These are phyloP conservation scores for Cladobotryum protrusum DNA, from an alignment of 2,329 filamentous ascomycete species.

Conservation along the genomic window DNA sequence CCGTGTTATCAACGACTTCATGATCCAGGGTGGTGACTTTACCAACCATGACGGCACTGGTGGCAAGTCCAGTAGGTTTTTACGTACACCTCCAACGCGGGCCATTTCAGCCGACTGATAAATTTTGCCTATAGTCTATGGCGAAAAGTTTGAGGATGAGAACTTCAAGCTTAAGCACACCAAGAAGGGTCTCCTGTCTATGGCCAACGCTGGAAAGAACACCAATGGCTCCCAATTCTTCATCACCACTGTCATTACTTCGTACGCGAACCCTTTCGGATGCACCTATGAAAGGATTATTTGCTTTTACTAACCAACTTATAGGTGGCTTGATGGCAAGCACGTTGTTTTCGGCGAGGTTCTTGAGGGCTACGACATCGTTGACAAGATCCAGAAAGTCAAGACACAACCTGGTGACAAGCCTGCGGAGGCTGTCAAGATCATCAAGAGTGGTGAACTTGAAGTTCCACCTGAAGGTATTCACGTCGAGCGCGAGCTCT, in stretches of 20 bases:
- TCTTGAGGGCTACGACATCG: constrained; percentile 75
- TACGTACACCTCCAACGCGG: background rate
- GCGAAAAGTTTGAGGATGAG: constrained; percentile 77
- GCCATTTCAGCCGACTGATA: constrained; percentile 15
- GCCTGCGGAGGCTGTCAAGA: constrained; percentile 64
- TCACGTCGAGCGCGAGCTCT: constrained; percentile 85
- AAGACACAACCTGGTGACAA: constrained; percentile 61
- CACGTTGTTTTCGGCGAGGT: constrained; percentile 90
- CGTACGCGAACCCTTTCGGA: constrained; percentile 40
- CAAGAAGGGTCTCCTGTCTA: constrained; percentile 77
- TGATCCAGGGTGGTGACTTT: constrained; percentile 90
- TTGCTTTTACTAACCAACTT: background rate
- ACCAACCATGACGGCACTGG: constrained; percentile 76
- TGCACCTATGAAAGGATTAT: background rate
- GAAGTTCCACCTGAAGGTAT: constrained; percentile 86
- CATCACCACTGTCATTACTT: constrained; percentile 77
- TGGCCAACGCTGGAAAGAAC: constrained; percentile 79
- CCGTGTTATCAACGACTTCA: constrained; percentile 84
- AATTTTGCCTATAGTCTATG: constrained; percentile 55
- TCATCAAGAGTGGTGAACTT: constrained; percentile 77
- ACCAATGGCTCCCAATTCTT: constrained; percentile 90
- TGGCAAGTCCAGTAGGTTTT: constrained; percentile 69
- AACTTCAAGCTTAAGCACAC: constrained; percentile 94
- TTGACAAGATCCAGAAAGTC: constrained; percentile 71
- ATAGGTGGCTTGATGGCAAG: constrained; percentile 71